Evolutionary conservation across 208 protist species (phyloP).

Genomic region (Leishmania gerbilli): DNA sequence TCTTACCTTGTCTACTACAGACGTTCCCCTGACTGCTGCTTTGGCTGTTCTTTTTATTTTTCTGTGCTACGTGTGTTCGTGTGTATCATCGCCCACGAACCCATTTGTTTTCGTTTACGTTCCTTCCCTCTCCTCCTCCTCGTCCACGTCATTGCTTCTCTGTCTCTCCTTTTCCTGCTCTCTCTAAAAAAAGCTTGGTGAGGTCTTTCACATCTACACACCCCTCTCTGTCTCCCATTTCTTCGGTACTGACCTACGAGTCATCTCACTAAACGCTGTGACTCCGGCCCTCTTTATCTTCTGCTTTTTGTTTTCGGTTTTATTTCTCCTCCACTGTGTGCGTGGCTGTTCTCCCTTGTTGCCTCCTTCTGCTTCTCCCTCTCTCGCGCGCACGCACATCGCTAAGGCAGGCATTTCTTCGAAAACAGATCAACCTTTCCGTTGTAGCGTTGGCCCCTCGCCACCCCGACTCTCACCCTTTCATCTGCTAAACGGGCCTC

Average conservation of each 20-base stretch:
- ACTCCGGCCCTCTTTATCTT: neutral
- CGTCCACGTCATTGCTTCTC: constrained; percentile 2
- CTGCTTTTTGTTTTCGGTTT: neutral
- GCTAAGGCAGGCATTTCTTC: neutral
- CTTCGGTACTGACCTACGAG: neutral
- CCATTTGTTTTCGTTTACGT: neutral
- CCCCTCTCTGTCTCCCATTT: neutral
- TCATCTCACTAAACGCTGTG: neutral
- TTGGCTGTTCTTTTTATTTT: neutral
- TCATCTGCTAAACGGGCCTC: neutral
- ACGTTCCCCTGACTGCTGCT: neutral
- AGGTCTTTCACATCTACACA: neutral
- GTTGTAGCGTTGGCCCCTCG: neutral
- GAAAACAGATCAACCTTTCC: neutral
- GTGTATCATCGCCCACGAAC: neutral
- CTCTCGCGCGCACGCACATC: neutral
- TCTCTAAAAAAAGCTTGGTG: neutral
- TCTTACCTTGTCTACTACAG: neutral
- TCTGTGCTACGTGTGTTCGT: neutral
- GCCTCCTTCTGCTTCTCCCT: neutral
- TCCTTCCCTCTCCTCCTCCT: neutral
- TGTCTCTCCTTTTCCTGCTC: neutral
- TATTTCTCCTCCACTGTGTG: neutral
- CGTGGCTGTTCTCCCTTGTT: neutral
- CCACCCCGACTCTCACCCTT: neutral